A percentile compares a stretch with the other conserved stretches of the same genome.
These are phyloP conservation scores for Nicotiana attenuata DNA, from an alignment of 257 asterid genomes.

Conservation along the genomic window DNA sequence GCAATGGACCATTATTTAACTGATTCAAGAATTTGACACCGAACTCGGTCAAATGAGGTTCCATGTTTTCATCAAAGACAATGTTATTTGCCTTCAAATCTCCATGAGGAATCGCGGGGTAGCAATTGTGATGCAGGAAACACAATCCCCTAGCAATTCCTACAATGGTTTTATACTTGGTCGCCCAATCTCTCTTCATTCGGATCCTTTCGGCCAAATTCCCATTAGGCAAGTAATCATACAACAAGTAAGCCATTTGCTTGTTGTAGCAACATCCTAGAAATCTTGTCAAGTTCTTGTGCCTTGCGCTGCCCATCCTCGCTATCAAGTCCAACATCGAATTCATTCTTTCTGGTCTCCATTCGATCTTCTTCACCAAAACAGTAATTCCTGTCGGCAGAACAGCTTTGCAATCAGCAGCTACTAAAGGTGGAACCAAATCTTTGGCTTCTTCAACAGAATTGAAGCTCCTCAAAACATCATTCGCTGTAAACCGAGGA, in stretches of 20 bases:
- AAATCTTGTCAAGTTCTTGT: conserved; percentile 65
- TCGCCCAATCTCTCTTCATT: conserved; percentile 55
- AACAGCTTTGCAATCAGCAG: conserved; percentile 58
- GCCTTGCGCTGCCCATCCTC: conserved; percentile 71
- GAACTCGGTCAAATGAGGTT: conserved; percentile 71
- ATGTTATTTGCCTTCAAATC: conserved; percentile 57
- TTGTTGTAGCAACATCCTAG: conserved; percentile 69
- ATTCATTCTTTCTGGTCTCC: conserved; percentile 46
- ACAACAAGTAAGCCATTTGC: conserved; percentile 61
- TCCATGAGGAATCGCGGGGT: conserved; percentile 84
- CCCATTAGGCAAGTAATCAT: conserved; percentile 71
- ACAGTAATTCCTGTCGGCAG: conserved; percentile 82
- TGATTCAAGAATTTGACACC: conserved; percentile 53
- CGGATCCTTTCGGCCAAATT: conserved; percentile 54
- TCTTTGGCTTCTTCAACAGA: conserved; percentile 33
- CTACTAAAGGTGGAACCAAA: conserved; percentile 22
- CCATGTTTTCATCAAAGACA: conserved; percentile 81
- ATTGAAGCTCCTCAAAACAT: conserved; percentile 68
- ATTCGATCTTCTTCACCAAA: conserved; percentile 68
- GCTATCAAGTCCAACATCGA: conserved; percentile 31
- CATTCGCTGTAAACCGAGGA: conserved; percentile 74
- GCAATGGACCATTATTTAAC: conserved; percentile 16
- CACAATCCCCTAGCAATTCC: conserved; percentile 71
- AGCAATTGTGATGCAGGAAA: conserved; percentile 77
- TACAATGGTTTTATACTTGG: conserved; percentile 45